phyloP scores from a whole-genome alignment of 2,329 filamentous ascomycete genomes.

The Talaromyces sp. region DNA sequence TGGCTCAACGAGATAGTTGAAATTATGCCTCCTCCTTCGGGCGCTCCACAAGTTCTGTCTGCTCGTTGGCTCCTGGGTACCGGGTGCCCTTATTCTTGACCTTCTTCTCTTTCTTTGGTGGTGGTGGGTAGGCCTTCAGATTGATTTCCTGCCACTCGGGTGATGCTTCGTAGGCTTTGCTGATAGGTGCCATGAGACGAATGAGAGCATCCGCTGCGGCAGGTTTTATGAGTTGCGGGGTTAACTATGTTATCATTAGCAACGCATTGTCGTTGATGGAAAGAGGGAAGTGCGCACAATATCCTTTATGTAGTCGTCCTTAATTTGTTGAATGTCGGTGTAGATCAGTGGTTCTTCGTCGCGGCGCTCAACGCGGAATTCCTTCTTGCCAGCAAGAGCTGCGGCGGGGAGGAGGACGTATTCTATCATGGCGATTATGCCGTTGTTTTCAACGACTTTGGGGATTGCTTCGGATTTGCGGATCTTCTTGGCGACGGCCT shows the following conservation, averaged over 20 bases:
- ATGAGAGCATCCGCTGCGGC: slow-evolving; percentile 71
- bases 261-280: too few species aligned
- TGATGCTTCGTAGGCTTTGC: slow-evolving; percentile 64
- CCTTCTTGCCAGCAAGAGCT: slow-evolving; percentile 45
- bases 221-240: slow-evolving; percentile 81
- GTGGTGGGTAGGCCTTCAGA: slow-evolving; percentile 73
- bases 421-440: slow-evolving; percentile 80
- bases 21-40: neutral
- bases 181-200: slow-evolving; percentile 72
- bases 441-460: slow-evolving; percentile 75
- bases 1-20: neutral
- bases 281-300: slow-evolving; percentile 53
- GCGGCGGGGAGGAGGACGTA: slow-evolving; percentile 74
- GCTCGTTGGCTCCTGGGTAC: slow-evolving; percentile 45
- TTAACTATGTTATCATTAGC: slow-evolving; percentile 51
- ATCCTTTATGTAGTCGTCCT: slow-evolving; percentile 76
- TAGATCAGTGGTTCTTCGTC: slow-evolving; percentile 73
- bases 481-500: slow-evolving; percentile 74
- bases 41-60: neutral
- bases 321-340: slow-evolving; percentile 66
- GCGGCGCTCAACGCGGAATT: slow-evolving; percentile 65
- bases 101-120: slow-evolving; percentile 70
- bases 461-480: slow-evolving; percentile 79
- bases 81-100: slow-evolving; percentile 70
- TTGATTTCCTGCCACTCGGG: slow-evolving; percentile 77